phyloP scores from a whole-genome alignment of 768 basidiomycete species.

The Termitomyces titanicus region DNA sequence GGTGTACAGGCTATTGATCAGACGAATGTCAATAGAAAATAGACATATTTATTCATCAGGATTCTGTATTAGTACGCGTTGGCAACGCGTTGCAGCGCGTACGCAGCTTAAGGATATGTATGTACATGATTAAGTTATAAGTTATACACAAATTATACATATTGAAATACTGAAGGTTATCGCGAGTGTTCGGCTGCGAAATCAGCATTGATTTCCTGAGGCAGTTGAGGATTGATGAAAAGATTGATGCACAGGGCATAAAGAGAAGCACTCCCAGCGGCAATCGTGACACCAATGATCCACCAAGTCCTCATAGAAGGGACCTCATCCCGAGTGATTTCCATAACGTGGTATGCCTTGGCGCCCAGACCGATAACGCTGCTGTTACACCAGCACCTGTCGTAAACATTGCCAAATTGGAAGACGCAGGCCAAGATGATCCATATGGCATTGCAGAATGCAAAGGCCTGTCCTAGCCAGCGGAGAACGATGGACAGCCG shows the following conservation, averaged over 20 bases:
- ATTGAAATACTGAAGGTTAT: neutral
- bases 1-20: constrained; percentile 83
- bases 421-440: constrained; percentile 23
- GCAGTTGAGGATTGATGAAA: constrained; percentile 3
- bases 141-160: neutral
- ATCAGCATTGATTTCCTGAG: neutral
- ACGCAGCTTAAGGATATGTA: no score
- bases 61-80: no score
- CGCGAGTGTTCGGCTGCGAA: neutral
- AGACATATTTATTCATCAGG: no score
- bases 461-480: constrained; percentile 17
- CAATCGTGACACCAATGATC: no score
- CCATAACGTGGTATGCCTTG: constrained; percentile 21
- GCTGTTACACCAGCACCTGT: constrained; percentile 24
- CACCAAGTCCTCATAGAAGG: constrained; percentile 3
- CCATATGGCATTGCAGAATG: no score
- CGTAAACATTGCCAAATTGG: constrained; percentile 22
- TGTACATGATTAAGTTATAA: neutral
- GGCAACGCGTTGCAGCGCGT: no score
- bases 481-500: constrained; percentile 16
- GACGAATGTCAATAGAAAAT: neutral
- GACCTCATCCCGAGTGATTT: constrained; percentile 5
- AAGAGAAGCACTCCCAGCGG: constrained; percentile 5
- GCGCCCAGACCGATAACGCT: constrained; percentile 17
- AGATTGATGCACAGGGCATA: no score